Evolutionary conservation across 208 protist genomes (phyloP).

Genomic region (Trypanosoma lewisi): DNA sequence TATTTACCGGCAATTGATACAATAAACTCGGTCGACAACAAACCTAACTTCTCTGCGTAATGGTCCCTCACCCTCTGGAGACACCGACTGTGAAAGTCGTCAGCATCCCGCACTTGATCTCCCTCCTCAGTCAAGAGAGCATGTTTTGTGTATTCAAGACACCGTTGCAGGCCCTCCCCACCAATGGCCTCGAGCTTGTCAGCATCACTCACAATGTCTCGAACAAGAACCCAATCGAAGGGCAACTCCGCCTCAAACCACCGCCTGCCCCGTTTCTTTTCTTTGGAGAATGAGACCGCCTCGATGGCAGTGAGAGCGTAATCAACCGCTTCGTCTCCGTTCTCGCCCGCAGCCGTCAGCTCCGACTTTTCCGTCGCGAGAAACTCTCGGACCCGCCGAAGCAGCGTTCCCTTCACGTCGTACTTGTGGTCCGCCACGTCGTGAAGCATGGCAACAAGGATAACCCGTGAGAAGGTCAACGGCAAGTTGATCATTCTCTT

Average conservation of each 20-base stretch:
- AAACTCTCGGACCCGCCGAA: conserved; percentile 35
- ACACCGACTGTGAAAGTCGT: conserved; percentile 30
- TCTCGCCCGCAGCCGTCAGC: background rate
- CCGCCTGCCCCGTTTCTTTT: conserved; percentile 59
- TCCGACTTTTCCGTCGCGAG: conserved; percentile 17
- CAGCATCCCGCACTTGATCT: background rate
- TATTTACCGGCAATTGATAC: conserved; percentile 61
- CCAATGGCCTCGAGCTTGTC: conserved; percentile 88
- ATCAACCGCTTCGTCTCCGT: background rate
- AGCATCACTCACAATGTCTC: conserved; percentile 78
- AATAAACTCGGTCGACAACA: conserved; percentile 56
- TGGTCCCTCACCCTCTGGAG: conserved; percentile 58
- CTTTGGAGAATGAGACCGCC: conserved; percentile 82
- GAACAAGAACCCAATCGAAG: conserved; percentile 50
- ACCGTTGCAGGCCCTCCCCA: conserved; percentile 58
- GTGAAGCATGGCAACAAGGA: conserved; percentile 85
- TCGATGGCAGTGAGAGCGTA: conserved; percentile 32
- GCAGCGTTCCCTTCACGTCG: conserved; percentile 42
- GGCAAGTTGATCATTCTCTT: background rate
- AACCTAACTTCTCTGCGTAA: conserved; percentile 69
- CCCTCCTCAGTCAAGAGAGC: background rate
- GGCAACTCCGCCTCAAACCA: conserved; percentile 63
- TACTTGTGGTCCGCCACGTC: conserved; percentile 90
- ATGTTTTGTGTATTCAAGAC: conserved; percentile 57
- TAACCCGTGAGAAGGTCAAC: conserved; percentile 30